Evolutionary conservation across 2,329 filamentous ascomycete species (phyloP).

Genomic region (Fusarium sp.): DNA sequence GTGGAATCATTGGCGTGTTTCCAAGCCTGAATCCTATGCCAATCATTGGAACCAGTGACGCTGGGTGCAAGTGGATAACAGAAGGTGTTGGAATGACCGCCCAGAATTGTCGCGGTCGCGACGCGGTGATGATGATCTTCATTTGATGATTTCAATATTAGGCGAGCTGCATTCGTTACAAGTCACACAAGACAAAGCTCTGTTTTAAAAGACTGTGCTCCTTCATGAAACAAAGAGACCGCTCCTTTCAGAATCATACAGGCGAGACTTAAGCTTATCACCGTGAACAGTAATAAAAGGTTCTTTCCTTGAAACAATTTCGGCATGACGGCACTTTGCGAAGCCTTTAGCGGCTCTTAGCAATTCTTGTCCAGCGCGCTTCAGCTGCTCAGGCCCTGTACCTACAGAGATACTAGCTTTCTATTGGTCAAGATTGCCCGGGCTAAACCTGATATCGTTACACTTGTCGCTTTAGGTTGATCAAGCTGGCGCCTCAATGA

Average conservation of each 20-base stretch:
- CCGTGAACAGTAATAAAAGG: not conserved
- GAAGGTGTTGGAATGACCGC: not conserved
- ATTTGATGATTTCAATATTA: slow-evolving; percentile 11
- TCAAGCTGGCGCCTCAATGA: slow-evolving; percentile 33
- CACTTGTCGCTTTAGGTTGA: slow-evolving; percentile 4
- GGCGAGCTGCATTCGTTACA: slow-evolving; percentile 31
- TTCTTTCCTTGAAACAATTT: not conserved
- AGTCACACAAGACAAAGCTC: not conserved
- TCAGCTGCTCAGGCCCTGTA: slow-evolving; percentile 32
- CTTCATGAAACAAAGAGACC: not conserved
- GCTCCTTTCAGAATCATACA: not conserved
- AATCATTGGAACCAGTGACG: not conserved
- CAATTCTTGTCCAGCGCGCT: slow-evolving; percentile 11
- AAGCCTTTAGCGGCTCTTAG: slow-evolving; percentile 38
- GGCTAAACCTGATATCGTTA: slow-evolving; percentile 27
- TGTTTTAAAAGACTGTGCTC: not conserved
- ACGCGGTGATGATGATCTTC: not conserved
- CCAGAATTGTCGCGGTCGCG: not conserved
- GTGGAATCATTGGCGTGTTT: not conserved
- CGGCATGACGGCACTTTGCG: slow-evolving; percentile 36
- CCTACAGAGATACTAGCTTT: not conserved
- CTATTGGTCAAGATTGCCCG: not conserved
- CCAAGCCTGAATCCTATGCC: not conserved
- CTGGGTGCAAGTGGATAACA: not conserved
- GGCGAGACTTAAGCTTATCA: not conserved